These are phyloP conservation scores for Tricholoma hemisulphureum DNA, from an alignment of 768 basidiomycete species.

Conservation along the genomic window DNA sequence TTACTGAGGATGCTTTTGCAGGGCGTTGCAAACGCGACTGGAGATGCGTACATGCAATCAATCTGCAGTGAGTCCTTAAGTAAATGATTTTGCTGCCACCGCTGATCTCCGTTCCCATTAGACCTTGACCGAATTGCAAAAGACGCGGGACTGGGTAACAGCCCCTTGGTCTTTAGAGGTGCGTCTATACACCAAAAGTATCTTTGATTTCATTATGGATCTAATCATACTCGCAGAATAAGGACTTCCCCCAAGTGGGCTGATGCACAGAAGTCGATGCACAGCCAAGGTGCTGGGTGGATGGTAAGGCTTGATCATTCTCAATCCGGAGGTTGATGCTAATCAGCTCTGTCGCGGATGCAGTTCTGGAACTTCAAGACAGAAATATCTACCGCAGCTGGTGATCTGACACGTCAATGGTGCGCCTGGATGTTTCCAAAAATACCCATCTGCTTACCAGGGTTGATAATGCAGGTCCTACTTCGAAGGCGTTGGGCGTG, in stretches of 20 bases:
- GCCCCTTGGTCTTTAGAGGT: slow-evolving; percentile 44
- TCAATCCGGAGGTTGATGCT: not conserved
- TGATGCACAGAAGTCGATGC: slow-evolving; percentile 70
- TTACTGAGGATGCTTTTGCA: slow-evolving; percentile 23
- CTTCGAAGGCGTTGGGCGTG: slow-evolving; percentile 53
- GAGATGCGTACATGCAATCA: slow-evolving; percentile 60
- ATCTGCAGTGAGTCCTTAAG: slow-evolving; percentile 60
- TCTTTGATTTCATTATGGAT: not conserved
- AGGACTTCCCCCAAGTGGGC: slow-evolving; percentile 63
- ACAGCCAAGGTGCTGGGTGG: slow-evolving; percentile 63
- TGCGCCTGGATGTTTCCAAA: slow-evolving; percentile 25
- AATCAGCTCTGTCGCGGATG: not conserved
- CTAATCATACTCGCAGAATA: slow-evolving; percentile 31
- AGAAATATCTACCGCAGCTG: slow-evolving; percentile 52
- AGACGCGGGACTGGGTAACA: slow-evolving; percentile 35
- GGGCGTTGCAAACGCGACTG: slow-evolving; percentile 69
- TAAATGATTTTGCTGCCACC: not conserved
- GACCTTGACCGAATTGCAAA: slow-evolving; percentile 55
- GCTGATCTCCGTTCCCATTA: slow-evolving; percentile 22
- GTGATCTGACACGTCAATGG: slow-evolving; percentile 62
- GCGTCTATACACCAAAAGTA: slow-evolving; percentile 1
- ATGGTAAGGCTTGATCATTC: slow-evolving; percentile 43
- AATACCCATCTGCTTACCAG: no score
- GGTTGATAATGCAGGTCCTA: slow-evolving; percentile 78
- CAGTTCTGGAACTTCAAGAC: slow-evolving; percentile 73